phyloP scores from a whole-genome alignment of 2,329 filamentous ascomycete species.

The Lasiodiplodia hormozganensis region DNA sequence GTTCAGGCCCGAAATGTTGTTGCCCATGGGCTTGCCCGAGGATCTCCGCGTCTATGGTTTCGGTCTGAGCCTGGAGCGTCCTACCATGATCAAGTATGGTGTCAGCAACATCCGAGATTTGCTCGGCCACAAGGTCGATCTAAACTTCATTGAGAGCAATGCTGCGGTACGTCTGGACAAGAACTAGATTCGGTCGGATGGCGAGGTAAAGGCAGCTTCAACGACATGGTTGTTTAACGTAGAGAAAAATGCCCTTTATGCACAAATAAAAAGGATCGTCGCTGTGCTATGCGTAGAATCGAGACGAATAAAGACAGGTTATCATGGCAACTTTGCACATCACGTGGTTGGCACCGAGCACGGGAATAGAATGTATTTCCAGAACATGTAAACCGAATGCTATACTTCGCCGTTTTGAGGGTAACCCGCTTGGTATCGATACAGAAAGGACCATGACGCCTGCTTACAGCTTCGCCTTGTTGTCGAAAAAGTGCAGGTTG shows the following conservation, averaged over 20 bases:
- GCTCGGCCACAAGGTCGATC: slow-evolving; percentile 92
- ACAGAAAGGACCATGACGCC: not conserved
- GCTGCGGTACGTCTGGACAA: slow-evolving; percentile 90
- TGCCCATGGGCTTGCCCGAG: slow-evolving; percentile 90
- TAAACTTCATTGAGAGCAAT: slow-evolving; percentile 90
- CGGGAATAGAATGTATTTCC: not conserved
- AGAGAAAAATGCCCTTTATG: not conserved
- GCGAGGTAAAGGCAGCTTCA: not conserved
- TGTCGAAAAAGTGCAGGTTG: slow-evolving; percentile 62
- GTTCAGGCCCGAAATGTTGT: slow-evolving; percentile 98
- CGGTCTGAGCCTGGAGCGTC: slow-evolving; percentile 88
- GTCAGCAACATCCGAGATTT: slow-evolving; percentile 86
- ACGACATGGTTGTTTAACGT: not conserved
- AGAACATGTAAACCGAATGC: slow-evolving; percentile 6
- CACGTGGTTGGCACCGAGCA: not conserved
- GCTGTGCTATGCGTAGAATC: not conserved
- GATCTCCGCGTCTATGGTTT: slow-evolving; percentile 95
- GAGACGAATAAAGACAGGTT: not conserved
- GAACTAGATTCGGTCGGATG: slow-evolving; percentile 57
- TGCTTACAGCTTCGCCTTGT: slow-evolving; percentile 34
- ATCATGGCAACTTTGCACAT: not conserved
- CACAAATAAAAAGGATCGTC: not conserved
- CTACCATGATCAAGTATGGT: slow-evolving; percentile 94
- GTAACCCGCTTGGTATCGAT: slow-evolving; percentile 16
- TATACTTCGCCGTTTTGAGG: not conserved